phyloP scores from a whole-genome alignment of 176 grass and related monocot species.

The Melocanna baccifera region DNA sequence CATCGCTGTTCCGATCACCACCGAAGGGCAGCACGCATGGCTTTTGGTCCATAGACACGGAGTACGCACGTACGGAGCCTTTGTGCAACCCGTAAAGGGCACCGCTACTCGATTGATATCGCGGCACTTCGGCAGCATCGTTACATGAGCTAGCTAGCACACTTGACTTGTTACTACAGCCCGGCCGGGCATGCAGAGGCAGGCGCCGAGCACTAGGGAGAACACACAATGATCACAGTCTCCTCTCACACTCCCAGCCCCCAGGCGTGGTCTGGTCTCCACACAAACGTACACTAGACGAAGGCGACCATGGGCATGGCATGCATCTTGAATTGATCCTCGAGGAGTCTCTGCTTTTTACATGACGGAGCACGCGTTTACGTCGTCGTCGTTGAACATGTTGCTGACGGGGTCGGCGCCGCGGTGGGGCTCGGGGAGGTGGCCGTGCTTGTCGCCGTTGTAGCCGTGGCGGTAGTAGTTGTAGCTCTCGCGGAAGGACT shows the following conservation, averaged over 20 bases:
- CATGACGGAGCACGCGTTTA: constrained; percentile 85
- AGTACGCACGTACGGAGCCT: not conserved
- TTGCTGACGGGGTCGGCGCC: constrained; percentile 91
- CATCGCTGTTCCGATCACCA: too few relatives aligned
- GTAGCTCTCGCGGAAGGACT: constrained; percentile 79
- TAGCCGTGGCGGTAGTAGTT: constrained; percentile 97
- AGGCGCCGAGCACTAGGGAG: constrained; percentile 22
- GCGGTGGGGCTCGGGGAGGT: constrained; percentile 54
- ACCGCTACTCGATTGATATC: constrained; percentile 31
- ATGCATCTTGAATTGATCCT: not conserved
- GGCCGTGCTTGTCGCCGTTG: constrained; percentile 89
- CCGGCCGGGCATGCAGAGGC: not conserved
- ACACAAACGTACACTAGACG: not conserved
- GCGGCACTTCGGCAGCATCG: not conserved
- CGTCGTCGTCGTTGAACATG: constrained; percentile 99
- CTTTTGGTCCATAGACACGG: not conserved
- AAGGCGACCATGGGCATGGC: not conserved
- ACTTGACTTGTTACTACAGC: not conserved
- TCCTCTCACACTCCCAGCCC: not conserved
- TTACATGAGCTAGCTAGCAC: constrained; percentile 21
- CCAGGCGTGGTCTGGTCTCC: too few relatives aligned
- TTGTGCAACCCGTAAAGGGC: constrained; percentile 10
- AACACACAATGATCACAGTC: constrained; percentile 7
- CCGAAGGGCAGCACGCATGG: not conserved
- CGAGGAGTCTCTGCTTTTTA: not conserved